Evolutionary conservation across 306 rosid species (phyloP), one percentile per base, ranked within the genome.

Genomic region (Acacia acuminata): DNA sequence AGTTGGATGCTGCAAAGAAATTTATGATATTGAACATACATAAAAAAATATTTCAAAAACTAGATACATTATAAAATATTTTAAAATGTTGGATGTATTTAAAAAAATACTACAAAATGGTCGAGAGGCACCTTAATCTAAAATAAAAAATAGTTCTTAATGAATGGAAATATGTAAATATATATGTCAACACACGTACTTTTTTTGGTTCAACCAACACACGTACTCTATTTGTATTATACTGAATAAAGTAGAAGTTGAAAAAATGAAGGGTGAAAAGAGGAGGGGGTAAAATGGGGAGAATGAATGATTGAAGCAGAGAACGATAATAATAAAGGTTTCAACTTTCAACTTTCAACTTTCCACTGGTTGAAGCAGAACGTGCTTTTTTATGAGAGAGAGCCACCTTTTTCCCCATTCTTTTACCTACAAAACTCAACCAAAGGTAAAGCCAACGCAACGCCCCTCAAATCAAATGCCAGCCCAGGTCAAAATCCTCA

Each of bases 391-490:
- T 4, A 9, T 8, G 48, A 44, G 48, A 43, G 45, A 44, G 14
- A 44, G 48, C 7, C 9, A 42, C 10, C 68, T 20, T 64, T 64
- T 30, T 30, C 6, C 10, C n/a, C 70, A 6, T 8, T 64, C 70
- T 25, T 64, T 64, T 64, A 64, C 70, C 70, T 30, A 64, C 70
- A 64, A 64, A 27, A 63, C 40, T 63, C 69, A 27, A 63, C 67
- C 66, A 60, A 58, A 60, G 66, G 32, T 1, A 60, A 60, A 60
- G 66, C 32, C 16, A 60, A 22, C 27, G 32, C 65, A 22, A 24
- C 12, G 5, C 61, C 11, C 20, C 61, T 38, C 42, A 6, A 38
- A 38, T 5, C 42, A 38, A 38, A 38, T 5, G 7, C 42, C 6
- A 19, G 15, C 44, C 22, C 71, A 66, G 71, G 71, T 66, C 71